A percentile compares a stretch with the other conserved stretches of the same genome.
These are phyloP conservation scores for Microbotryomycetes sp. DNA, from an alignment of 1,284 basidiomycete genomes.

Conservation along the genomic window DNA sequence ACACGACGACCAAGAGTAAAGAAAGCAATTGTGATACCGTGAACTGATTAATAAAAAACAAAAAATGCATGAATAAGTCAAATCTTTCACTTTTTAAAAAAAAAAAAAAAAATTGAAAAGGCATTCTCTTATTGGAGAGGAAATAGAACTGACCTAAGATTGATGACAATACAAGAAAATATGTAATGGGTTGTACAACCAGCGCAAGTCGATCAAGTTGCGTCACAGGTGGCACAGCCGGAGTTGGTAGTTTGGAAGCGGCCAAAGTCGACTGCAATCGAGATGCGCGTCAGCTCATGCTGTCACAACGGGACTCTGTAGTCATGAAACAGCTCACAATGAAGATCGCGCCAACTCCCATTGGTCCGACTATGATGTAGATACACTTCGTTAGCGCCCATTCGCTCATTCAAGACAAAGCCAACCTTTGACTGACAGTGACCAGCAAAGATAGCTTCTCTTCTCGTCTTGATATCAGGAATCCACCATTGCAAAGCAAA, in stretches of 20 bases:
- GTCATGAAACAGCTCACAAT: conserved; percentile 52
- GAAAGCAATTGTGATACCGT: conserved; percentile 86
- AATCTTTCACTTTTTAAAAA: not conserved
- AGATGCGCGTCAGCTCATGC: not conserved
- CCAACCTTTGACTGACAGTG: conserved; percentile 61
- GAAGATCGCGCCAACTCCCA: conserved; percentile 60
- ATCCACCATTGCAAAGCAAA: conserved; percentile 78
- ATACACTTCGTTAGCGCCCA: not conserved
- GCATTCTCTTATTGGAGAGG: too few relatives aligned
- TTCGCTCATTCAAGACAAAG: conserved; percentile 15
- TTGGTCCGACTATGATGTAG: conserved; percentile 7
- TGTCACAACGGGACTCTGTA: not conserved
- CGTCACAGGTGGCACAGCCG: conserved; percentile 51
- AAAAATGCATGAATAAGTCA: not conserved
- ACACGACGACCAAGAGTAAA: conserved; percentile 84
- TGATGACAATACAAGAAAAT: conserved; percentile 83
- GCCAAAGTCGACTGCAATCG: conserved; percentile 46
- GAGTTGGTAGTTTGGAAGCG: conserved; percentile 57
- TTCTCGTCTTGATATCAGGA: conserved; percentile 84
- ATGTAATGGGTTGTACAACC: conserved; percentile 79
- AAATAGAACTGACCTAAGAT: conserved; percentile 46
- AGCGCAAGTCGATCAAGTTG: conserved; percentile 63
- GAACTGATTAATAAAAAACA: conserved; percentile 16
- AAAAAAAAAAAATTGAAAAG: too few relatives aligned
- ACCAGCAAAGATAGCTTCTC: conserved; percentile 70